Percentiles rank a stretch among this genome's conserved stretches.
These are phyloP conservation scores for Porpolomopsis calyptriformis DNA, from an alignment of 768 basidiomycete species.

Conservation along the genomic window DNA sequence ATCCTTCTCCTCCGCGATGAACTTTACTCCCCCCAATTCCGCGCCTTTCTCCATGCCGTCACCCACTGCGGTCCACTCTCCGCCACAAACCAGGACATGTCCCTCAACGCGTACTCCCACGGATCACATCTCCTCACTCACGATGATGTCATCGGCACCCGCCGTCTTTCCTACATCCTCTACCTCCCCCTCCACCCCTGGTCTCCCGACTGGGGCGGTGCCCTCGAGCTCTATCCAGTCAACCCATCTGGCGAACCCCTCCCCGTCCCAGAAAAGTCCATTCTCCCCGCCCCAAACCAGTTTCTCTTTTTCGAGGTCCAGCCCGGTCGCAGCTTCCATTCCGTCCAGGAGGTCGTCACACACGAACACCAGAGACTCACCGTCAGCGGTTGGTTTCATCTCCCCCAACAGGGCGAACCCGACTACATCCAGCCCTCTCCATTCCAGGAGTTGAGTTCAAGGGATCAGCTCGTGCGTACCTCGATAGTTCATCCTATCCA, in stretches of 20 bases:
- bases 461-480: conserved; percentile 81
- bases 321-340: conserved; percentile 91
- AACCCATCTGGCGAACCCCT: conserved; percentile 57
- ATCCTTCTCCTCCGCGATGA: conserved; percentile 80
- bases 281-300: conserved; percentile 82
- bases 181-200: conserved; percentile 86
- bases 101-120: conserved; percentile 81
- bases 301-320: conserved; percentile 88
- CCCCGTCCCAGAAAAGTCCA: conserved; percentile 48
- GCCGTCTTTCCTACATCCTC: conserved; percentile 91
- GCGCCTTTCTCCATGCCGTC: conserved; percentile 70
- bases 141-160: conserved; percentile 94
- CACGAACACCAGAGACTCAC: conserved; percentile 70
- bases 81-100: conserved; percentile 90
- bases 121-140: conserved; percentile 94
- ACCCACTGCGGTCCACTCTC: conserved; percentile 91
- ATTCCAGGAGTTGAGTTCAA: conserved; percentile 46
- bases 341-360: conserved; percentile 93
- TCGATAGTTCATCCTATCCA: conserved; percentile 2
- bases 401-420: conserved; percentile 82
- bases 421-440: conserved; percentile 67
- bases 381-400: conserved; percentile 97
- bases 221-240: conserved; percentile 86
- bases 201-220: conserved; percentile 87
- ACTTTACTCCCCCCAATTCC: conserved; percentile 78